Conservation (phyloP, 1,139 yeast species). For the Magnusiomyces fungicola region DNA sequence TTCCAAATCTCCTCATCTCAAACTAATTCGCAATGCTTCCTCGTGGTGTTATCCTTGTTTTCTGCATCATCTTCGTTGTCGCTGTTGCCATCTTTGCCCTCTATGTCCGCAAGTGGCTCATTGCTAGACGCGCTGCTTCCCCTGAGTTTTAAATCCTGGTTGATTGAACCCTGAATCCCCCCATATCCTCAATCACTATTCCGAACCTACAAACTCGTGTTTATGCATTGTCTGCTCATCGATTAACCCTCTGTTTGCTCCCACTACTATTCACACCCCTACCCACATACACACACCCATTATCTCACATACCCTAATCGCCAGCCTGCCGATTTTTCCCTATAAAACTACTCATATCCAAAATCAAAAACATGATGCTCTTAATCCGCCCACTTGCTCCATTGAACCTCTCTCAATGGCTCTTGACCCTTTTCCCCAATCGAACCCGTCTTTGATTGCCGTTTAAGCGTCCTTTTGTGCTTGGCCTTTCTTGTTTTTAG, state of each 20-base stretch:
- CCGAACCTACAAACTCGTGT: not conserved
- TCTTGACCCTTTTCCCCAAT: too few relatives aligned
- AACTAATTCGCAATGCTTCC: constrained; percentile 37
- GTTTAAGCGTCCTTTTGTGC: too few relatives aligned
- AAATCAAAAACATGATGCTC: too few relatives aligned
- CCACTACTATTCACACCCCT: not conserved
- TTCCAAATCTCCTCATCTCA: not conserved
- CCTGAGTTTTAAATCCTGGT: not conserved
- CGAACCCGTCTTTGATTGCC: too few relatives aligned
- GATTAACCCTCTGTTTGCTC: not conserved
- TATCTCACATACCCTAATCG: not conserved
- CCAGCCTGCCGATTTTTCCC: too few relatives aligned
- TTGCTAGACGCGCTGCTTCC: constrained; percentile 8
- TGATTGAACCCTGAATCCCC: too few relatives aligned
- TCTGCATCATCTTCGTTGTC: constrained; percentile 41
- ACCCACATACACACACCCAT: not conserved
- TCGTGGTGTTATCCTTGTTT: constrained; percentile 48
- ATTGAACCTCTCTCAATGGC: too few relatives aligned
- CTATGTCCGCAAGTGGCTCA: constrained; percentile 13
- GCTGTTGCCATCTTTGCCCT: constrained; percentile 22
- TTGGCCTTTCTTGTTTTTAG: too few relatives aligned
- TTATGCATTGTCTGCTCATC: not conserved
- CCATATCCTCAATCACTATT: too few relatives aligned
- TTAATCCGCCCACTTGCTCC: too few relatives aligned
- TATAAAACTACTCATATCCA: too few relatives aligned